These are phyloP conservation scores for Nakaseomyces glabratus DNA, from an alignment of 1,139 yeast genomes.

Conservation along the genomic window DNA sequence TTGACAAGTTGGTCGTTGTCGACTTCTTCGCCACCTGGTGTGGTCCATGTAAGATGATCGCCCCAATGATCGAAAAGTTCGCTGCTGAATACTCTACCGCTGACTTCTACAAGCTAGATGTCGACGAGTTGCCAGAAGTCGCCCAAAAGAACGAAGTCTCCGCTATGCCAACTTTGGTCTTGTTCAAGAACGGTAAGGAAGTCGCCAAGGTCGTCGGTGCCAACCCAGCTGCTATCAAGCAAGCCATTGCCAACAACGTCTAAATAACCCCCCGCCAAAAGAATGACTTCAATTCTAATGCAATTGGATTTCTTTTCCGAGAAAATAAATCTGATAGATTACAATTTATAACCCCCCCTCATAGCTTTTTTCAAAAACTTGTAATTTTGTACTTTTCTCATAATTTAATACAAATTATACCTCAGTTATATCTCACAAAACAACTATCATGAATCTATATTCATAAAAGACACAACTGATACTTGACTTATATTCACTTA, in stretches of 20 bases:
- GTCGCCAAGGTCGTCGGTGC: slow-evolving; percentile 78
- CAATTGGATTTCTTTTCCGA: too few species aligned
- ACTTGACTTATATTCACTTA: too few species aligned
- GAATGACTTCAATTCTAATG: too few species aligned
- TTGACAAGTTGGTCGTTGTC: slow-evolving; percentile 64
- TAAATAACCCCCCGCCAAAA: too few species aligned
- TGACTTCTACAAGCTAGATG: slow-evolving; percentile 76
- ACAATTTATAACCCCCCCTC: too few species aligned
- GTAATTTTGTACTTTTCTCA: too few species aligned
- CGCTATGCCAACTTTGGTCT: slow-evolving; percentile 84
- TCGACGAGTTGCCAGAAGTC: slow-evolving; percentile 65
- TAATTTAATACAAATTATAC: too few species aligned
- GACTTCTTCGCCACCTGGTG: slow-evolving; percentile 97
- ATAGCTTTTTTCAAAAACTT: too few species aligned
- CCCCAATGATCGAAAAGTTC: slow-evolving; percentile 81
- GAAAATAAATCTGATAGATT: too few species aligned
- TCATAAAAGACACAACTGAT: too few species aligned
- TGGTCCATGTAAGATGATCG: slow-evolving; percentile 94
- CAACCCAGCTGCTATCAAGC: slow-evolving; percentile 72
- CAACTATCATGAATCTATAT: too few species aligned
- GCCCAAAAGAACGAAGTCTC: slow-evolving; percentile 67
- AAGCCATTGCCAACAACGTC: slow-evolving; percentile 50
- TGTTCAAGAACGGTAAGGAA: slow-evolving; percentile 67
- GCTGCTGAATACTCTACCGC: slow-evolving; percentile 47
- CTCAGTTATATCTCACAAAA: too few species aligned